phyloP scores from a whole-genome alignment of 2,329 filamentous ascomycete genomes.

The Colletotrichum lupini region DNA sequence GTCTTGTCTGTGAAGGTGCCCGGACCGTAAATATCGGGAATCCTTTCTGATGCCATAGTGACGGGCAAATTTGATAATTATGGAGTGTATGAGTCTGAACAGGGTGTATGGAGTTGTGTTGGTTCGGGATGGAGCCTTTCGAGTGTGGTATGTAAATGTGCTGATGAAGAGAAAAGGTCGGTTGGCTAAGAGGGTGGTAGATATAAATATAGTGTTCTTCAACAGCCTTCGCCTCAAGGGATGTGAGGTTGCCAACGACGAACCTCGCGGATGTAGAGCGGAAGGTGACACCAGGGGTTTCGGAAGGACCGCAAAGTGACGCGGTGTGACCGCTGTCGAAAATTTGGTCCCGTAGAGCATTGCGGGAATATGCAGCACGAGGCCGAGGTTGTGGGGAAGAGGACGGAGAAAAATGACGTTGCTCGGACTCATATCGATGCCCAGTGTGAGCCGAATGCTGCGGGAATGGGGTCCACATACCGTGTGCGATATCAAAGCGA shows the following conservation, averaged over 20 bases:
- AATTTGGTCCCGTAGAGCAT: background rate
- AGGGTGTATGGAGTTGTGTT: too few relatives aligned
- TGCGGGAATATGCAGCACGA: conserved; percentile 4
- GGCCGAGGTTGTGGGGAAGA: conserved; percentile 3
- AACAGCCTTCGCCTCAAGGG: too few relatives aligned
- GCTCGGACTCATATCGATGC: background rate
- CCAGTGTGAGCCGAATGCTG: background rate
- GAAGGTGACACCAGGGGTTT: too few relatives aligned
- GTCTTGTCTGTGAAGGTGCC: conserved; percentile 44
- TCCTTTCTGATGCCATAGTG: conserved; percentile 17
- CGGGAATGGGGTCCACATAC: background rate
- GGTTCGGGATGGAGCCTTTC: too few relatives aligned
- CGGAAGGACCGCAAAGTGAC: background rate
- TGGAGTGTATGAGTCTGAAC: background rate
- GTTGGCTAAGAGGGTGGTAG: too few relatives aligned
- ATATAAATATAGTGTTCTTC: too few relatives aligned
- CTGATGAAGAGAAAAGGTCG: too few relatives aligned
- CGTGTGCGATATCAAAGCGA: background rate
- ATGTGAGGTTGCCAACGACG: too few relatives aligned
- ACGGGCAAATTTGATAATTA: background rate
- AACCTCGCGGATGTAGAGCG: too few relatives aligned
- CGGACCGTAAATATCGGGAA: conserved; percentile 43
- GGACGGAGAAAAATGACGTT: conserved; percentile 1
- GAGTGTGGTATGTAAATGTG: too few relatives aligned
- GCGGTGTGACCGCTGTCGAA: background rate